Base-by-base conservation (phyloP, 805 yeast species). In the Kuraishia piskuri region DNA sequence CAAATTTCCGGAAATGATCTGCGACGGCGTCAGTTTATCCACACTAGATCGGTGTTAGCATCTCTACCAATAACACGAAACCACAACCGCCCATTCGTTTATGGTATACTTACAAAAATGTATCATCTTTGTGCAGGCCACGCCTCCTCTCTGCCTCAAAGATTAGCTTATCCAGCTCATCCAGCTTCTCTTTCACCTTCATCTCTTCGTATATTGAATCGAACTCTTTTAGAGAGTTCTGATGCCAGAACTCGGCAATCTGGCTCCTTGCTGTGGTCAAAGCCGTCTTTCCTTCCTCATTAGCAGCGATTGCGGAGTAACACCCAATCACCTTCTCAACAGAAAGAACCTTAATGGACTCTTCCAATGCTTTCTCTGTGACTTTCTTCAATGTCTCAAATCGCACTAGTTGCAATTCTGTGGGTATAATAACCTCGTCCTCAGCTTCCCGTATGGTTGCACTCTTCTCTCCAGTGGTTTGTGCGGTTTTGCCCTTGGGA, bases 121-220 rank as follows among this genome's bases (percentile, higher is more conserved):
- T 26, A 2, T 61, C 58, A 3, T 48, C 52, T 22, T 57, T 55
- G 3, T 52, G 25, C 23, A 56, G 52, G 5, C 57, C 53, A 22
- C 49, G 50, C 49, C 55, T 51, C 25, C 20, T 12, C 26, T 55
- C 25, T 12, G 82, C 82, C 12, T 63, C 65, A 26, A 67, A 65
- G 14, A 80, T 70, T 19, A 80, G 64, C 53, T 73, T 75, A 59
- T 80, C 85, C 49, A 80, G 63, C 51, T 72, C 73, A 56, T 78
- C 65, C 50, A 80, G 64, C 53, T 74, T 78, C 20, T 40, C 50
- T 56, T 76, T 70, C 22, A 80, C 61, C 37, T 73, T 69, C 17
- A 78, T 55, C 53, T 80, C 83, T 12, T 64, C 57, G 60, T 74
- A 78, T 1, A 80, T 78, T 50, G 69, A 63, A 5, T 72, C 73